Evolutionary conservation across 352 stramenopile species (phyloP).

Genomic region (Pseudoperonospora humuli): DNA sequence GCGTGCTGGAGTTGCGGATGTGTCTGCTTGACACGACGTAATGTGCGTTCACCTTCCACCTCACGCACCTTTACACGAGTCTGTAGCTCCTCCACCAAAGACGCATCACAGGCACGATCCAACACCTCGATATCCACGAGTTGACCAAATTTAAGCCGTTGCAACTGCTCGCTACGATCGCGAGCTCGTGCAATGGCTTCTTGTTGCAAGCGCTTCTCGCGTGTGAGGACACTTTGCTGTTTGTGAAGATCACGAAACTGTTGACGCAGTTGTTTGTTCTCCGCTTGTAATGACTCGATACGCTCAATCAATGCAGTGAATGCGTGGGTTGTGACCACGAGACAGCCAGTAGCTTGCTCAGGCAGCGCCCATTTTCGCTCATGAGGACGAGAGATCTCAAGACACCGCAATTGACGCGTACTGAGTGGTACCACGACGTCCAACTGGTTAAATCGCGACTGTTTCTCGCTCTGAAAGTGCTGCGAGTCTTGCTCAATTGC

Average conservation of each 20-base stretch:
- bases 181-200: conserved; percentile 55
- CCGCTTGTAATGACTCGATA: conserved; percentile 74
- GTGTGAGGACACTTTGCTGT: conserved; percentile 73
- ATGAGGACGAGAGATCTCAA: conserved; percentile 25
- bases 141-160: conserved; percentile 75
- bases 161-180: conserved; percentile 67
- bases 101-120: conserved; percentile 80
- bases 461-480: background rate
- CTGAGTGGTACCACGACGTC: conserved; percentile 76
- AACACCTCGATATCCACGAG: conserved; percentile 84
- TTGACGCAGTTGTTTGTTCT: conserved; percentile 74
- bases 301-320: conserved; percentile 59
- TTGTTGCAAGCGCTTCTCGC: conserved; percentile 72
- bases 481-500: conserved; percentile 23
- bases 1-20: conserved; percentile 58
- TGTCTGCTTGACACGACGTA: conserved; percentile 37
- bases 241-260: conserved; percentile 87
- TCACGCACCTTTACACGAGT: conserved; percentile 67
- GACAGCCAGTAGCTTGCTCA: conserved; percentile 37
- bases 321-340: conserved; percentile 65
- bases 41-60: conserved; percentile 49
- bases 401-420: conserved; percentile 62
- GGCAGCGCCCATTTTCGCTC: conserved; percentile 33
- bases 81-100: conserved; percentile 58
- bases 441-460: too few relatives aligned